Conservation (phyloP, 768 basidiomycete genomes). For the Pisolithus microcarpus region DNA sequence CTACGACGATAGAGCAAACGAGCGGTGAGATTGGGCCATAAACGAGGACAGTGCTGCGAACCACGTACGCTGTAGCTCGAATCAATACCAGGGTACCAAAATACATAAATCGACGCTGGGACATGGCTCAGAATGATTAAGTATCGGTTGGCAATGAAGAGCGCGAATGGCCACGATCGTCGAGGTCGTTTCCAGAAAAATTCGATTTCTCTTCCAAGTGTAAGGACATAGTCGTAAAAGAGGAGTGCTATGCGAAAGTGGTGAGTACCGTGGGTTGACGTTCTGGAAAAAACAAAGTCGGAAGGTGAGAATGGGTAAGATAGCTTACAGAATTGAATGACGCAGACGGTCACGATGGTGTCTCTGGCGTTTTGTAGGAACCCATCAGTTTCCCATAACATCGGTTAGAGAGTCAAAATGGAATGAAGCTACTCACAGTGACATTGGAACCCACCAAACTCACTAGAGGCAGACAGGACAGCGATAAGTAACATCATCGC, state of each 20-base stretch:
- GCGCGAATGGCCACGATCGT: constrained; percentile 25
- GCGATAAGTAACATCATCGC: too few relatives aligned
- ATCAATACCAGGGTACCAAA: constrained; percentile 14
- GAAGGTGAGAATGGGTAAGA: too few relatives aligned
- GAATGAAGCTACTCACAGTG: too few relatives aligned
- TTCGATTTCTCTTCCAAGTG: constrained; percentile 35
- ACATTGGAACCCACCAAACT: too few relatives aligned
- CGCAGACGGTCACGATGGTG: too few relatives aligned
- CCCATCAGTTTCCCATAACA: too few relatives aligned
- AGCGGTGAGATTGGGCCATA: not conserved
- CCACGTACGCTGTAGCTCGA: constrained; percentile 1
- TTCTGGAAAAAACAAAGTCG: too few relatives aligned
- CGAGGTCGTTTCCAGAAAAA: constrained; percentile 34
- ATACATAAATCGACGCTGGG: constrained; percentile 30
- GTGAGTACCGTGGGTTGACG: too few relatives aligned
- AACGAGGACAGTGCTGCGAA: not conserved
- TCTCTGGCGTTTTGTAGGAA: too few relatives aligned
- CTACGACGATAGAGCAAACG: not conserved
- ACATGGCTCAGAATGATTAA: constrained; percentile 32
- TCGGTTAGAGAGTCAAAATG: too few relatives aligned
- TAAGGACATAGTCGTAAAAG: constrained; percentile 41
- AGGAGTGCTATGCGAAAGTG: constrained; percentile 17
- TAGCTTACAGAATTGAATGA: too few relatives aligned
- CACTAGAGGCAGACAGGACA: too few relatives aligned
- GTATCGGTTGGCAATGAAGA: constrained; percentile 41